Percentiles rank a stretch among this genome's conserved stretches.
Evolutionary conservation across 352 stramenopile genomes (phyloP).

Genomic region (Aphanomyces cochlioides): DNA sequence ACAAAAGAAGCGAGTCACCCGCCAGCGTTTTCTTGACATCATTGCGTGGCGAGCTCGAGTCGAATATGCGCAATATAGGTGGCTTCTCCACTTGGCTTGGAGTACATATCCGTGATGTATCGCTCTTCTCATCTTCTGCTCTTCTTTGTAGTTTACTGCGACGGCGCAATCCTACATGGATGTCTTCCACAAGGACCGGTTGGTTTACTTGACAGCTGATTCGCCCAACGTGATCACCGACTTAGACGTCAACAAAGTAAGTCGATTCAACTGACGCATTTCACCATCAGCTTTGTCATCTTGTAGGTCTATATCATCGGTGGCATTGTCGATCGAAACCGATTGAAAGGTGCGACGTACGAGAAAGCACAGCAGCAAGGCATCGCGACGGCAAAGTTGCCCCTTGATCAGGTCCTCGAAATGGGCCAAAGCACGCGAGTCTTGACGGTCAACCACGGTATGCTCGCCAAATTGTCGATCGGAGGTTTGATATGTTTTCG

Average conservation of each 20-base stretch:
- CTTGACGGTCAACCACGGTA: conserved; percentile 87
- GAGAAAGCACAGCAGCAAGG: conserved; percentile 86
- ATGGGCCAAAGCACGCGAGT: conserved; percentile 72
- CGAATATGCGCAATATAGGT: conserved; percentile 86
- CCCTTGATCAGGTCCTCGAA: conserved; percentile 80
- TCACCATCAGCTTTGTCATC: background rate
- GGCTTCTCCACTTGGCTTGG: conserved; percentile 85
- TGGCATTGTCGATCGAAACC: conserved; percentile 96
- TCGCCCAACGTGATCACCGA: conserved; percentile 88
- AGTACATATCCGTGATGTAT: conserved; percentile 31
- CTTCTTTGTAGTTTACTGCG: conserved; percentile 47
- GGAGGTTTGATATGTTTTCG: background rate
- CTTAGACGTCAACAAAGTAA: conserved; percentile 79
- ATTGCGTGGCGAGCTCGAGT: conserved; percentile 60
- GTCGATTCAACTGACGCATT: background rate
- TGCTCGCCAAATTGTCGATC: background rate
- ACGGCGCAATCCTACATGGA: conserved; percentile 63
- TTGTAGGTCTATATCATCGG: conserved; percentile 93
- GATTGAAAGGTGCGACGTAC: conserved; percentile 91
- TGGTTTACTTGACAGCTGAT: conserved; percentile 95
- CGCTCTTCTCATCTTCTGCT: background rate
- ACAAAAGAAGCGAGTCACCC: conserved; percentile 51
- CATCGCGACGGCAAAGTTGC: conserved; percentile 90
- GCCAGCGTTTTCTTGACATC: conserved; percentile 67
- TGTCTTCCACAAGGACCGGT: conserved; percentile 69